phyloP scores from a whole-genome alignment of 495 filamentous ascomycete genomes.

The Trypethelium eluteriae region DNA sequence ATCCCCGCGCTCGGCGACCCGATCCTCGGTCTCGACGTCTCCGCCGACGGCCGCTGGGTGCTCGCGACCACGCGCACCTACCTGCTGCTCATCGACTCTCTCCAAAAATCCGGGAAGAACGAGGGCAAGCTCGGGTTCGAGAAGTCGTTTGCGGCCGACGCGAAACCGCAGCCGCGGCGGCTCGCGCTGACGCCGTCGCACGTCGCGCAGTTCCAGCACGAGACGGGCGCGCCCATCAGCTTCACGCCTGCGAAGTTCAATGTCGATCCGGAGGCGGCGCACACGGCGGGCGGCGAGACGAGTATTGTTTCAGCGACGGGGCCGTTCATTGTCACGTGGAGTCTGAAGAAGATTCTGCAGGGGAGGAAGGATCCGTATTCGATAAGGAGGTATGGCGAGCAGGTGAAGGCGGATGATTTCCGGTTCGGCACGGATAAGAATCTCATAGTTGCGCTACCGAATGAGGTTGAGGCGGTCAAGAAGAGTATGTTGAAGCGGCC shows the following conservation, averaged over 20 bases:
- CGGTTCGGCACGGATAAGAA: slow-evolving; percentile 94
- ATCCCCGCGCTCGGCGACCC: slow-evolving; percentile 92
- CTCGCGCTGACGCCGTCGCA: slow-evolving; percentile 80
- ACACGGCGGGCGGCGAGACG: slow-evolving; percentile 76
- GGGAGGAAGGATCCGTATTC: slow-evolving; percentile 80
- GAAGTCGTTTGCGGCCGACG: slow-evolving; percentile 81
- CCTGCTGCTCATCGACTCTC: slow-evolving; percentile 80
- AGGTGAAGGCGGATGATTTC: slow-evolving; percentile 99
- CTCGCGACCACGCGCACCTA: slow-evolving; percentile 93
- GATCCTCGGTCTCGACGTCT: slow-evolving; percentile 90
- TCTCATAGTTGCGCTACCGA: slow-evolving; percentile 90
- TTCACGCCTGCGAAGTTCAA: slow-evolving; percentile 95
- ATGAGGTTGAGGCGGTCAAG: slow-evolving; percentile 95
- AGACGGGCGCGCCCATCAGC: slow-evolving; percentile 74
- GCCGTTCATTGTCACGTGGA: slow-evolving; percentile 96
- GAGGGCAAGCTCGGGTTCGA: slow-evolving; percentile 97
- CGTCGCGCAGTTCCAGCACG: slow-evolving; percentile 93
- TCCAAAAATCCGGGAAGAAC: slow-evolving; percentile 91
- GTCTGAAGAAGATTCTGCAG: slow-evolving; percentile 71
- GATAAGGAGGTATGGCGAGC: slow-evolving; percentile 91
- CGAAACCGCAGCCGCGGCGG: slow-evolving; percentile 87
- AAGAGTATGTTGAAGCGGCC: slow-evolving; percentile 77
- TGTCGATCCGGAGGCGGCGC: slow-evolving; percentile 8
- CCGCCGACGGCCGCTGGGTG: slow-evolving; percentile 90
- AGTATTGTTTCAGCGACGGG: slow-evolving; percentile 96